Evolutionary conservation across 2,329 filamentous ascomycete genomes (phyloP), one percentile per base, ranked within the genome.

Genomic region (Grosmannia penicillata): DNA sequence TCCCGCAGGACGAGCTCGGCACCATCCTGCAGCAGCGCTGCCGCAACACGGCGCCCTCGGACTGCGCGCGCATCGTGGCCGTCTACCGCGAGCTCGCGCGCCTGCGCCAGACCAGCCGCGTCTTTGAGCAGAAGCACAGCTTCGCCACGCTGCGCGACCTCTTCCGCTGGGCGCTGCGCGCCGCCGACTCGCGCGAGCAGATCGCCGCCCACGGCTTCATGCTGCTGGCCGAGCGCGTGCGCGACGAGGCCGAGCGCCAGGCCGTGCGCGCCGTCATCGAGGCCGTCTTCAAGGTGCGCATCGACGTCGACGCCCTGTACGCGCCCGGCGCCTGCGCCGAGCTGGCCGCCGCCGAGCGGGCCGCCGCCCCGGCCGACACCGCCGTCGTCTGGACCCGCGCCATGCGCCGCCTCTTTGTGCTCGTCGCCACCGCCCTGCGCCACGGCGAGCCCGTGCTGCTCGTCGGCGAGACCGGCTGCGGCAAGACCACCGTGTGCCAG

Each of bases 41-140:
- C 42, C 75, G 86, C 49, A 86, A 75, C 45, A 77, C 93, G 13
- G 84, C 91, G 0, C 85, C 89, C 5, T 89, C 87, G 1, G 91
- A 95, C 62, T 94, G 89, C 54, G 75, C 75, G 45, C 75, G 82
- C 37, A 96, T 99, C 42, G 91, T 98, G 4, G 74, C 78, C 8
- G 89, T 96, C 0, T 99, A 99, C 57, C 83, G 85, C 51, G 86
- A 94, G 53, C 72, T 99, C 7, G 93, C 91, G 0, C 69, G 85
- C 6, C 66, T 96, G 29, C 78, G 93, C 19, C 93, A 98, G 58
- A 85, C 87, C 18, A 89, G 78, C 52, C 70, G 93, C 32, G 63
- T 98, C 6, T 98, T 98, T 53, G 93, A 98, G 60, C 85, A 95
- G 52, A 94, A 94, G 57, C 91, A 89, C 53, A 89, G 89, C 54